Conservation (phyloP, 2,329 filamentous ascomycete species). For the Chrysoporthe austroafricana region DNA sequence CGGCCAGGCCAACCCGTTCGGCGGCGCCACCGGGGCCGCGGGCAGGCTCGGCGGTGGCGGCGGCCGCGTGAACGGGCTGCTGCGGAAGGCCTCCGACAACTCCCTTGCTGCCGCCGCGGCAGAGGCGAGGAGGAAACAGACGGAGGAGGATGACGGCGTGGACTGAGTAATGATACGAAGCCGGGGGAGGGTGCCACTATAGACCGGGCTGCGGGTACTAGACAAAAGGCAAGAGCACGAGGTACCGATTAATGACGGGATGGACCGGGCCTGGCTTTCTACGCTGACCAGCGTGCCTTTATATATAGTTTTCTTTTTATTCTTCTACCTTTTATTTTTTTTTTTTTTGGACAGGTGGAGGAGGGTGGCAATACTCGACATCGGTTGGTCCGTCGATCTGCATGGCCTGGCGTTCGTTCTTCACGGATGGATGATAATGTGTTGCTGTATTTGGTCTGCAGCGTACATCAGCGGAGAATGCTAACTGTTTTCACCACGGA, state of each 20-base stretch:
- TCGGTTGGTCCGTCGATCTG: not conserved
- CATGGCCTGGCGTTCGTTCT: constrained; percentile 12
- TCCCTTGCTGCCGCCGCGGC: constrained; percentile 24
- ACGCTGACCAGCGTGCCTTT: not conserved
- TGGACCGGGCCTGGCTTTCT: not conserved
- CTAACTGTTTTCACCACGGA: too few species aligned
- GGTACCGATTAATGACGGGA: not conserved
- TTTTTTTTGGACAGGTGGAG: not conserved
- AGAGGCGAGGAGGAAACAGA: constrained; percentile 35
- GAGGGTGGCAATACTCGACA: not conserved
- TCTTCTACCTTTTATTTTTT: not conserved
- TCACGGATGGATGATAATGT: not conserved
- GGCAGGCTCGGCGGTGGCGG: constrained; percentile 31
- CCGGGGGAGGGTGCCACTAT: too few species aligned
- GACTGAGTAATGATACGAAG: constrained; percentile 26
- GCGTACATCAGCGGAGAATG: not conserved
- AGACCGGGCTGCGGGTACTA: too few species aligned
- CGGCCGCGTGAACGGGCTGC: constrained; percentile 48
- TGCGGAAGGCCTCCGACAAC: constrained; percentile 40
- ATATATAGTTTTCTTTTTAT: not conserved
- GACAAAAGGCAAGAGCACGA: not conserved
- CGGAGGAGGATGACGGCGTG: constrained; percentile 36
- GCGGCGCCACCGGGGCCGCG: constrained; percentile 44
- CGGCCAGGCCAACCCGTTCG: constrained; percentile 51
- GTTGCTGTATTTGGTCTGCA: not conserved